These are phyloP conservation scores for Pseudogymnoascus sp. DNA, from an alignment of 2,329 filamentous ascomycete species.

Conservation along the genomic window DNA sequence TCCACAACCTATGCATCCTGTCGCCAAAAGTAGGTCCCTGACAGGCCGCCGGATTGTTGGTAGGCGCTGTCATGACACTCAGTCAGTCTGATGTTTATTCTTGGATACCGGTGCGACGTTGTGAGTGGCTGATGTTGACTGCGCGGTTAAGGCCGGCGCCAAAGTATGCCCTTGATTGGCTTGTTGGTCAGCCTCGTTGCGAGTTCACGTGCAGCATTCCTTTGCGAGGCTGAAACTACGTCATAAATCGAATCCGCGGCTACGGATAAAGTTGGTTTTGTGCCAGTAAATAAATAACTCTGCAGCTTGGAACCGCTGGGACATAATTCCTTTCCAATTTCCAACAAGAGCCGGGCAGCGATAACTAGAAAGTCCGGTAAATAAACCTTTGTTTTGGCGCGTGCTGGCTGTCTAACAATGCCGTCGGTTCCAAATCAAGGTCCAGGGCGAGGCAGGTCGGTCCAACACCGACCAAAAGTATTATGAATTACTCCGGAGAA, in stretches of 20 bases:
- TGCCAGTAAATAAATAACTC: neutral
- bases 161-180: neutral
- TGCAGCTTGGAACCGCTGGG: neutral
- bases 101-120: neutral
- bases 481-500: neutral
- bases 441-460: neutral
- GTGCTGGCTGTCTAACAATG: neutral
- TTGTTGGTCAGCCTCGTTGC: neutral
- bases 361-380: neutral
- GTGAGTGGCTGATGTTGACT: neutral
- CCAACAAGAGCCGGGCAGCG: neutral
- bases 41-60: neutral
- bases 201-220: neutral
- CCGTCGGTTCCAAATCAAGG: neutral
- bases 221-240: neutral
- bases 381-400: neutral
- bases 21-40: neutral
- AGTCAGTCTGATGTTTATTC: slow-evolving; percentile 2
- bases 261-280: neutral
- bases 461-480: neutral
- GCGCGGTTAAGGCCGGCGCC: neutral
- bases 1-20: neutral
- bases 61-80: slow-evolving; percentile 2
- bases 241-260: neutral
- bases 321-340: neutral